A percentile compares a stretch with the other conserved stretches of the same genome.
These are phyloP conservation scores for Penicillium herquei DNA, from an alignment of 495 filamentous ascomycete species.

Conservation along the genomic window DNA sequence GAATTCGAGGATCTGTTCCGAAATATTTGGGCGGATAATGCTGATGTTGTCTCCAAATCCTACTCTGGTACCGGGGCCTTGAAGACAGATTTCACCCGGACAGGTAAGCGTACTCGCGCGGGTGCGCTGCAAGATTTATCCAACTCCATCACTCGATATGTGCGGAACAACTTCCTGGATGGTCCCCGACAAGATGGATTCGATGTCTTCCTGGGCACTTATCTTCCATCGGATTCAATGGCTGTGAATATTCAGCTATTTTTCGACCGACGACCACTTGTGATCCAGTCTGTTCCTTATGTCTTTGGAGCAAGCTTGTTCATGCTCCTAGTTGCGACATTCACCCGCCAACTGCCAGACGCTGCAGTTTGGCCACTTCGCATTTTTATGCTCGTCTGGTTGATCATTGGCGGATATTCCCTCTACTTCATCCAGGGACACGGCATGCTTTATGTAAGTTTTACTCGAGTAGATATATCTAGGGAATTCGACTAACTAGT, in stretches of 20 bases:
- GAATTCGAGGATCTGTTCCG: constrained; percentile 86
- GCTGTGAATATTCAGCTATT: constrained; percentile 69
- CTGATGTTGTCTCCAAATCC: constrained; percentile 85
- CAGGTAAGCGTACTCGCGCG: constrained; percentile 77
- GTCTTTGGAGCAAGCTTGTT: constrained; percentile 84
- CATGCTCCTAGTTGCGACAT: constrained; percentile 74
- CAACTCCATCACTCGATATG: constrained; percentile 81
- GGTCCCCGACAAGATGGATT: constrained; percentile 93
- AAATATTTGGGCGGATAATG: constrained; percentile 97
- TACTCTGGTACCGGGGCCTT: constrained; percentile 95
- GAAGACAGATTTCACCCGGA: constrained; percentile 94
- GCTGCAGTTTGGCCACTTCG: constrained; percentile 73
- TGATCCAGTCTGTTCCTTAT: constrained; percentile 90
- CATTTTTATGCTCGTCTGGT: constrained; percentile 73
- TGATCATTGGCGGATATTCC: constrained; percentile 65
- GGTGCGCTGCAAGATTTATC: constrained; percentile 79
- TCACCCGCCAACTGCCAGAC: constrained; percentile 65
- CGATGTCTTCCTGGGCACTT: constrained; percentile 86
- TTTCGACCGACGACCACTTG: constrained; percentile 78
- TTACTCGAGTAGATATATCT: background rate
- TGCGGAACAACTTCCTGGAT: constrained; percentile 88
- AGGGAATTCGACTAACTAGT: background rate
- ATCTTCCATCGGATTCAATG: constrained; percentile 65
- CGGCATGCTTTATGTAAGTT: constrained; percentile 89
- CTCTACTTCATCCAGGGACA: constrained; percentile 71